A percentile compares a stretch with the other conserved stretches of the same genome.
Evolutionary conservation across 805 yeast genomes (phyloP).

Genomic region (Kodamaea jinghongensis): DNA sequence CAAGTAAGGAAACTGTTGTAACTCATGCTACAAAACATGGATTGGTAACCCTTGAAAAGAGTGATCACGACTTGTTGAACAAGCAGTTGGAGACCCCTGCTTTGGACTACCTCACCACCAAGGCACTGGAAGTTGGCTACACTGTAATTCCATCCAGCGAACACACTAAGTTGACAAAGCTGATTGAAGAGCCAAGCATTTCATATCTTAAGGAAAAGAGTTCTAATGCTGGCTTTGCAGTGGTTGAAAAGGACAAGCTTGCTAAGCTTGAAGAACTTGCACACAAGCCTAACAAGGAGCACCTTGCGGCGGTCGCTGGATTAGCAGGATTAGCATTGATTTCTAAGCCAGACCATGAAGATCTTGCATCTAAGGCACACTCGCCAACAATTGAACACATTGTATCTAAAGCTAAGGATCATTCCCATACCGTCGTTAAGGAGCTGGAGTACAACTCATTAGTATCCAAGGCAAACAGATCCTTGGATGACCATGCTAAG

Average conservation of each 20-base stretch:
- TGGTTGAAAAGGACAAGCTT: not conserved
- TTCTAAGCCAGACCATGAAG: conserved; percentile 2
- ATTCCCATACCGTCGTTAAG: conserved; percentile 5
- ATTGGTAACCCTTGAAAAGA: conserved; percentile 13
- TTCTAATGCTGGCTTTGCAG: too few species aligned
- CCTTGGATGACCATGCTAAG: conserved; percentile 17
- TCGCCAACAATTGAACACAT: conserved; percentile 17
- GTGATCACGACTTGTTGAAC: conserved; percentile 11
- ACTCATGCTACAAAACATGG: conserved; percentile 13
- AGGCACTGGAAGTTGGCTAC: conserved; percentile 8
- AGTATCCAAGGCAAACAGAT: conserved; percentile 39
- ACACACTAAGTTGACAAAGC: conserved; percentile 3
- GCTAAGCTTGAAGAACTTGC: conserved; percentile 10
- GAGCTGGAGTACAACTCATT: conserved; percentile 36
- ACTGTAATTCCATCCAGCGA: conserved; percentile 1
- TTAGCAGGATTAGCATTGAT: conserved; percentile 9
- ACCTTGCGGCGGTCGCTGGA: conserved; percentile 10
- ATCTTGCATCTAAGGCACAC: conserved; percentile 3
- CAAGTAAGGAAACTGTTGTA: conserved; percentile 8
- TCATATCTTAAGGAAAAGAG: conserved; percentile 1
- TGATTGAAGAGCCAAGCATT: not conserved
- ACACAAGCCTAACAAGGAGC: conserved; percentile 13
- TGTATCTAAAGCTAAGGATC: conserved; percentile 7
- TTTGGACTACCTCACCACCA: conserved; percentile 9
- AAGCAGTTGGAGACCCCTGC: conserved; percentile 10